phyloP scores from a whole-genome alignment of 1,284 basidiomycete genomes.

The Jaminaea rosea region DNA sequence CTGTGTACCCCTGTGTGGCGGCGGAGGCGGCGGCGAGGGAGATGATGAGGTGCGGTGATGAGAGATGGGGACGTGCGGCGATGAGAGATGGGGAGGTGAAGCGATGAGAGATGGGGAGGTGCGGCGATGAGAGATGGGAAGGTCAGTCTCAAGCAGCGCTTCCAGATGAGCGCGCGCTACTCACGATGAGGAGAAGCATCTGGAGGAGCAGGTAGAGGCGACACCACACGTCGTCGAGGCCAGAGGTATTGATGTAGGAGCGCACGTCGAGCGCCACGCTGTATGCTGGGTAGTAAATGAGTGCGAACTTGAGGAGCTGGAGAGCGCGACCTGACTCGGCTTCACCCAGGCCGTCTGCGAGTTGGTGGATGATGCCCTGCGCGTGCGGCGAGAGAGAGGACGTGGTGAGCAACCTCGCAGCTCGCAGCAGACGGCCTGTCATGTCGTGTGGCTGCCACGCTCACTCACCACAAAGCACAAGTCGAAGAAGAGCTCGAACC shows the following conservation, averaged over 20 bases:
- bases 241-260: constrained; percentile 36
- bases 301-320: constrained; percentile 41
- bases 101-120: too few relatives aligned
- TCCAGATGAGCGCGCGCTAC: too few relatives aligned
- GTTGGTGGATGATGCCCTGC: constrained; percentile 33
- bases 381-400: too few relatives aligned
- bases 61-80: too few relatives aligned
- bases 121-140: too few relatives aligned
- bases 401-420: background rate
- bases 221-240: constrained; percentile 44
- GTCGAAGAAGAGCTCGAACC: constrained; percentile 47
- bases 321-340: constrained; percentile 18
- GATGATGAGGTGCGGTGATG: too few relatives aligned
- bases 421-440: too few relatives aligned
- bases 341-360: constrained; percentile 32
- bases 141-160: too few relatives aligned
- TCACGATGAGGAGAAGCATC: constrained; percentile 44
- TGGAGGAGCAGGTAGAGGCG: constrained; percentile 32
- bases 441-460: too few relatives aligned
- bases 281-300: constrained; percentile 41
- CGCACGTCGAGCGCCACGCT: constrained; percentile 38
- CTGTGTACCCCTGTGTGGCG: too few relatives aligned
- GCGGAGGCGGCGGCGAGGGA: too few relatives aligned
- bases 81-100: too few relatives aligned
- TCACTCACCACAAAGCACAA: constrained; percentile 41